Evolutionary conservation across 2,329 filamentous ascomycete species (phyloP), one percentile per base, ranked within the genome.

Genomic region (Paramyrothecium roridum): DNA sequence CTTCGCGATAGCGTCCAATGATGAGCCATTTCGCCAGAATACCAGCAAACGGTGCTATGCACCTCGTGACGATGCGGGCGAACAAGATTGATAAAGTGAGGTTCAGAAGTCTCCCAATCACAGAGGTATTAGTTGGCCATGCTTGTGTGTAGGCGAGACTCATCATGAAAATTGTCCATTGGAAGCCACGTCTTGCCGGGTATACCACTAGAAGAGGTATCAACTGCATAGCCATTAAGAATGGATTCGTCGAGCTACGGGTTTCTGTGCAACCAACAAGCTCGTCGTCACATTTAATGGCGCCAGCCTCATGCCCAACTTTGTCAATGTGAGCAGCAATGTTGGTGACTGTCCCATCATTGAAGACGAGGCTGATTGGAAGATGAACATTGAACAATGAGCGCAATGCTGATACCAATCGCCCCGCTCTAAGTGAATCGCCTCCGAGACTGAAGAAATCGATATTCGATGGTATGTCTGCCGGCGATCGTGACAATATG

Each of bases 401-500:
- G n/a, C 81, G 75, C 3, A 84, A 70, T 2, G 70, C 67, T 1
- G 81, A 82, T 8, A 82, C 68, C 1, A 85, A 72, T 34, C 73
- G 73, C 2, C 81, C 82, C 33, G 81, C 81, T 20, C 73, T 73
- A 49, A 85, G 70, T 37, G 79, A 82, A 60, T 84, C 80, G 19
- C 82, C 80, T 7, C 80, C 80, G 17, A 81, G 70, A 13, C 72
- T 70, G 60, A 82, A 82, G 61, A 83, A 82, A 61, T 82, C 78
- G 0, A 76, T 75, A 2, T 73, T 64, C 0, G 63, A 57, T 1
- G 68, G 61, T 13, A 82, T 67, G 2, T 79, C 74, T 3, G 66
- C 64, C 1, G 67, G 61, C 1, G 70, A 64, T 13, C 75, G 69
- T 3, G 70, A 68, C 12, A 84, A 69, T 2, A 81, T 71, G 3